Percentiles rank a stretch among this genome's conserved stretches.
Conservation (phyloP, 2,329 filamentous ascomycete genomes). For the Colletotrichum karsti region DNA sequence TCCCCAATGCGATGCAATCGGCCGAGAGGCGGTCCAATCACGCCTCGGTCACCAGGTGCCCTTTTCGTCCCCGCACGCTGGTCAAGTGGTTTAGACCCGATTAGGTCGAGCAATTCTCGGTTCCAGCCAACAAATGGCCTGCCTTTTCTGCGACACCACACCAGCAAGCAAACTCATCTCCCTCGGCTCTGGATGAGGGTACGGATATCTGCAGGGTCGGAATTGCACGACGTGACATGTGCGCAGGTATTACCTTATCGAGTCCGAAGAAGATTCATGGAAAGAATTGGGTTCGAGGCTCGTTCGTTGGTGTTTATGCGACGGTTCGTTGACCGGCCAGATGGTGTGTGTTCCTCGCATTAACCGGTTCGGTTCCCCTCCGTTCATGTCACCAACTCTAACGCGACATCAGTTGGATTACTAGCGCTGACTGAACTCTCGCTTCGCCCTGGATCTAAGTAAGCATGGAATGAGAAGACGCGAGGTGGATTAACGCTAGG, state of each 20-base stretch:
- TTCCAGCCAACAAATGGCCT: neutral
- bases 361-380: neutral
- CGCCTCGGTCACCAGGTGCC: neutral
- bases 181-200: neutral
- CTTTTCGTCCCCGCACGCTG: neutral
- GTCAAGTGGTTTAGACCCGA: neutral
- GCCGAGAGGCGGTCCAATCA: constrained; percentile 18
- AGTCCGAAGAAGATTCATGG: neutral
- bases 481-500: neutral
- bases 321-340: neutral
- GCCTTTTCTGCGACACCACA: neutral
- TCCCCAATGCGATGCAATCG: constrained; percentile 8
- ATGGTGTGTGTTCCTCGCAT: neutral
- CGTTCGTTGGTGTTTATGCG: neutral
- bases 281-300: neutral
- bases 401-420: neutral
- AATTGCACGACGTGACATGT: neutral
- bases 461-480: neutral
- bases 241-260: neutral
- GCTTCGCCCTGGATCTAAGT: too few species aligned
- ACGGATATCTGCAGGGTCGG: neutral
- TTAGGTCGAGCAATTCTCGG: neutral
- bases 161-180: neutral
- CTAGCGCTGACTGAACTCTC: too few species aligned
- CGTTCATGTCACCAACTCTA: neutral